Percentiles rank a stretch among this genome's conserved stretches.
These are phyloP conservation scores for Dichotomopilus funicola DNA, from an alignment of 2,329 filamentous ascomycete species.

Conservation along the genomic window DNA sequence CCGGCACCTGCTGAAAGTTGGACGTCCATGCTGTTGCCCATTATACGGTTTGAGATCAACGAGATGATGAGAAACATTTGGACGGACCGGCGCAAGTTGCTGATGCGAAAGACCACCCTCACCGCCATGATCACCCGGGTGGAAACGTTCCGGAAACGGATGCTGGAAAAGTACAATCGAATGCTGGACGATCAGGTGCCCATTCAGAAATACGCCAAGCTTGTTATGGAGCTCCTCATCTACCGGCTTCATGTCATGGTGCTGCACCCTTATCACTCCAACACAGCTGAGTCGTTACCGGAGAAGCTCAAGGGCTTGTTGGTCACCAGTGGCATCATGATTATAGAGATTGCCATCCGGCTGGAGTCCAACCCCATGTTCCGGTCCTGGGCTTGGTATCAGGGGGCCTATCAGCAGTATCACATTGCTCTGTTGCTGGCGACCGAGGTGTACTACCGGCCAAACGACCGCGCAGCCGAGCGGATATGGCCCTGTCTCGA, in stretches of 20 bases:
- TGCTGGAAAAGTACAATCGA: conserved; percentile 59
- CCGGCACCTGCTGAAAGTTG: conserved; percentile 47
- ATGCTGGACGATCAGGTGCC: conserved; percentile 55
- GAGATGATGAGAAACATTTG: conserved; percentile 67
- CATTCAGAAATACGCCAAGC: conserved; percentile 55
- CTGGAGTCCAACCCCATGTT: conserved; percentile 42
- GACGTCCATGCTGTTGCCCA: conserved; percentile 61
- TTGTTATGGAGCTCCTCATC: conserved; percentile 59
- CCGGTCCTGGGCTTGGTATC: conserved; percentile 61
- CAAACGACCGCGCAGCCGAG: conserved; percentile 50
- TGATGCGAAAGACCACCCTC: conserved; percentile 53
- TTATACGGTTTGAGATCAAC: conserved; percentile 66
- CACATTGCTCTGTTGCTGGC: conserved; percentile 64
- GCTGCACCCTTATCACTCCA: conserved; percentile 59
- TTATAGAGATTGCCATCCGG: conserved; percentile 42
- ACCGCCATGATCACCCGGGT: conserved; percentile 61
- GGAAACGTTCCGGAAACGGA: conserved; percentile 58
- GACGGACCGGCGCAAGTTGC: conserved; percentile 60
- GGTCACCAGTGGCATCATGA: conserved; percentile 52
- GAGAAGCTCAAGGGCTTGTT: conserved; percentile 58
- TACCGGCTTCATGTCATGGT: conserved; percentile 60
- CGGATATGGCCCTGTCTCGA: conserved; percentile 67
- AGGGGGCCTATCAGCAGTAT: conserved; percentile 65
- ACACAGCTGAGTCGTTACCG: conserved; percentile 44
- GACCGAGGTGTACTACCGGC: conserved; percentile 57